Evolutionary conservation across 371 early-diverging fungal species (phyloP).

Genomic region (Mortierella sp.): DNA sequence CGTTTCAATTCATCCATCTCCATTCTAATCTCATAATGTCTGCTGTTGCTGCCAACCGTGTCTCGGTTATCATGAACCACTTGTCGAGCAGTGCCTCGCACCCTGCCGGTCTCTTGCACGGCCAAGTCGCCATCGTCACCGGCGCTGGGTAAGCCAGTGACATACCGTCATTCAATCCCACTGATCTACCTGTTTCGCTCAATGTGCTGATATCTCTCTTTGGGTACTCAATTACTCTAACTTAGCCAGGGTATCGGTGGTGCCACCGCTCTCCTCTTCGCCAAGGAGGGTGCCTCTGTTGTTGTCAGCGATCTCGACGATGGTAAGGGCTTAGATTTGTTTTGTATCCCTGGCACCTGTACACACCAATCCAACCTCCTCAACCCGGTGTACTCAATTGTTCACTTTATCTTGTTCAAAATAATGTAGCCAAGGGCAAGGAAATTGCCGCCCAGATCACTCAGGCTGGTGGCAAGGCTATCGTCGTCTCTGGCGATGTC

Average conservation of each 20-base stretch:
- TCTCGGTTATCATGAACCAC: slow-evolving; percentile 53
- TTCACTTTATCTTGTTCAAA: not conserved
- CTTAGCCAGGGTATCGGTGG: slow-evolving; percentile 83
- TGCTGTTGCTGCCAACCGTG: slow-evolving; percentile 45
- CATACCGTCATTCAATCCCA: not conserved
- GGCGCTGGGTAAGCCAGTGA: slow-evolving; percentile 75
- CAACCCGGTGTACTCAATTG: too few species aligned
- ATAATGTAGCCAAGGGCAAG: slow-evolving; percentile 60
- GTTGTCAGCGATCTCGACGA: slow-evolving; percentile 79
- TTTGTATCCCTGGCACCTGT: too few species aligned
- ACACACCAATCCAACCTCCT: too few species aligned
- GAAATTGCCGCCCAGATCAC: slow-evolving; percentile 73
- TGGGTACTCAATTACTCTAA: not conserved
- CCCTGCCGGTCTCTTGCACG: slow-evolving; percentile 73
- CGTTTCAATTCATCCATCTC: not conserved
- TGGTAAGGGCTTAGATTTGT: too few species aligned
- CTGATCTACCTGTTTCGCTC: too few species aligned
- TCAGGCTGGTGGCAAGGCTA: slow-evolving; percentile 68
- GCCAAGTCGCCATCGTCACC: slow-evolving; percentile 85
- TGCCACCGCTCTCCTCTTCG: slow-evolving; percentile 79
- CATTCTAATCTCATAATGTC: slow-evolving; percentile 22
- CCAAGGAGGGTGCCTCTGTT: slow-evolving; percentile 82
- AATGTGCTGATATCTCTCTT: not conserved
- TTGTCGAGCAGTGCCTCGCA: slow-evolving; percentile 48
- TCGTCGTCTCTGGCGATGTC: slow-evolving; percentile 68